phyloP scores from a whole-genome alignment of 148 eudicot species.

The Chenopodium album region DNA sequence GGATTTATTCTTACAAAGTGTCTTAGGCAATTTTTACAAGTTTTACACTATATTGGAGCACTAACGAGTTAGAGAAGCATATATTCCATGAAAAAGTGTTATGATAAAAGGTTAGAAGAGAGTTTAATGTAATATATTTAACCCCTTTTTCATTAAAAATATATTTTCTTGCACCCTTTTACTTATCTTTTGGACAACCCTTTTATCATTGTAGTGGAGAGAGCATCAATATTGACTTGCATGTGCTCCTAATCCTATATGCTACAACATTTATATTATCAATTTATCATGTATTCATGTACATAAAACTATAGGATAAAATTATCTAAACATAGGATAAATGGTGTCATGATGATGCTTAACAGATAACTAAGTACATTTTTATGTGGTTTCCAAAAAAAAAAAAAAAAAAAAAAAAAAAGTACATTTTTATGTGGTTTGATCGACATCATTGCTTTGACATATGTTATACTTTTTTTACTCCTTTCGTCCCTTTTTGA shows the following conservation, averaged over 20 bases:
- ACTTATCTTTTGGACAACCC: neutral
- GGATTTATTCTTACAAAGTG: neutral
- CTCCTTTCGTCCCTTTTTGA: no score
- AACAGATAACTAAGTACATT: neutral
- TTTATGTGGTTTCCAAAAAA: neutral
- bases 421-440: neutral
- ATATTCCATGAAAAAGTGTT: slow-evolving; percentile 7
- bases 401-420: no score
- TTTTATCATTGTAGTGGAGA: neutral
- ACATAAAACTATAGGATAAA: neutral
- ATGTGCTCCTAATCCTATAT: slow-evolving; percentile 19
- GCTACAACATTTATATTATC: neutral
- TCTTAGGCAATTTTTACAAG: neutral
- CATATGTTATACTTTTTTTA: neutral
- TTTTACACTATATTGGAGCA: neutral
- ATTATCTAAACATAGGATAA: neutral
- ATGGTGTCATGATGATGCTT: slow-evolving; percentile 21
- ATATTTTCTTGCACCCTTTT: neutral
- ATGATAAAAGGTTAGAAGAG: neutral
- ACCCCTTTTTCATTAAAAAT: no score
- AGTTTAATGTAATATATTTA: neutral
- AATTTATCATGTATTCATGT: neutral
- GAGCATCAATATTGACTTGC: slow-evolving; percentile 19
- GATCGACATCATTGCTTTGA: slow-evolving; percentile 1
- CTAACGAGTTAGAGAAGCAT: neutral